These are phyloP conservation scores for Cryomyces minteri DNA, from an alignment of 495 filamentous ascomycete species.

Conservation along the genomic window DNA sequence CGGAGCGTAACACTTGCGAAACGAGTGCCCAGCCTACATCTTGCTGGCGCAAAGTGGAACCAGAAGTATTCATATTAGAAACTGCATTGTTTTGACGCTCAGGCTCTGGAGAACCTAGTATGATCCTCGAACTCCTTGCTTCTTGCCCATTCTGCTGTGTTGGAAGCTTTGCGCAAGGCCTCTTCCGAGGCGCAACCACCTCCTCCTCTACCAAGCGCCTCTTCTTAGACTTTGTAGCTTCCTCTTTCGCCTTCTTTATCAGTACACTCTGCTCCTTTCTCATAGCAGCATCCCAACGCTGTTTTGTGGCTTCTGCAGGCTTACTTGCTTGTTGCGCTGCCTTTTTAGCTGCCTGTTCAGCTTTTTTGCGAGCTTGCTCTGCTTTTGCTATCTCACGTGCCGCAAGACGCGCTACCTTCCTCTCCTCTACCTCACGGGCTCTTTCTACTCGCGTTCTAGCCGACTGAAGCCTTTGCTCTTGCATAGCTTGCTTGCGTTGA, in stretches of 20 bases:
- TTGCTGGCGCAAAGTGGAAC: not conserved
- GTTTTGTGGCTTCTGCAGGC: too few relatives aligned
- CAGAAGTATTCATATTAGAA: not conserved
- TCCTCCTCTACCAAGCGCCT: too few relatives aligned
- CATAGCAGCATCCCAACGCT: not conserved
- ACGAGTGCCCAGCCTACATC: too few relatives aligned
- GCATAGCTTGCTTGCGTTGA: too few relatives aligned
- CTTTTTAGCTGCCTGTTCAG: too few relatives aligned
- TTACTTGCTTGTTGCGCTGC: too few relatives aligned
- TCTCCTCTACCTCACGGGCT: too few relatives aligned
- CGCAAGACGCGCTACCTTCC: not conserved
- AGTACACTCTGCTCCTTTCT: not conserved
- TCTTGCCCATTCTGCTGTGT: not conserved
- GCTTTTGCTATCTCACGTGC: too few relatives aligned
- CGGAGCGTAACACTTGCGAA: not conserved
- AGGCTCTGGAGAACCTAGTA: too few relatives aligned
- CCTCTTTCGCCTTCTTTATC: not conserved
- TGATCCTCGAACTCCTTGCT: not conserved
- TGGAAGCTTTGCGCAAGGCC: not conserved
- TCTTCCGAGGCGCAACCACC: too few relatives aligned
- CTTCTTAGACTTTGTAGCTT: too few relatives aligned
- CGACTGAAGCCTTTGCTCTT: not conserved
- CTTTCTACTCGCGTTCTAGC: not conserved
- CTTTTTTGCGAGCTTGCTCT: too few relatives aligned
- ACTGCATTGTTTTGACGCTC: not conserved